A percentile compares a stretch with the other conserved stretches of the same genome.
These are phyloP conservation scores for Oryza australiensis DNA, from an alignment of 176 grass and related monocot genomes.

Conservation along the genomic window DNA sequence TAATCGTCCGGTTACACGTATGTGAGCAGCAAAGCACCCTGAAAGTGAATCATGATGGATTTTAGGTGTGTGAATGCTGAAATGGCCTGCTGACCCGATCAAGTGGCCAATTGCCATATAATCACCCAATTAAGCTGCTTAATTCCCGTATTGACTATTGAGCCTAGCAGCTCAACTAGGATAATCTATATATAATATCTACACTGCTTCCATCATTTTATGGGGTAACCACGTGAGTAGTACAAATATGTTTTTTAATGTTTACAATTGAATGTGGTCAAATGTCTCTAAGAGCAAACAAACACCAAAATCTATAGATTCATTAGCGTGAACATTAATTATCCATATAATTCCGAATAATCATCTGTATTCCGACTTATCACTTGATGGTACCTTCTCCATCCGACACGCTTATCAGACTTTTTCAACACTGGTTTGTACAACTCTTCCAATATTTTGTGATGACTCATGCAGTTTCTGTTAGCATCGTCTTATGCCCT, in stretches of 20 bases:
- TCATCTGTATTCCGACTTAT: too few species aligned
- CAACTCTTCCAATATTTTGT: constrained; percentile 5
- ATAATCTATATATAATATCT: neutral
- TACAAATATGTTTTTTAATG: neutral
- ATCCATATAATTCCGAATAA: too few species aligned
- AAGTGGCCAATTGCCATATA: neutral
- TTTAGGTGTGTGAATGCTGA: neutral
- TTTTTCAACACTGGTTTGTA: neutral
- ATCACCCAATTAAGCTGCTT: neutral
- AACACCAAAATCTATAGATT: too few species aligned
- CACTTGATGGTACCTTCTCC: too few species aligned
- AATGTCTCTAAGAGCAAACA: neutral
- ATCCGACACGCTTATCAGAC: too few species aligned
- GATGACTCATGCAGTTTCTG: neutral
- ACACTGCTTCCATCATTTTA: neutral
- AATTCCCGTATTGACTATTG: neutral
- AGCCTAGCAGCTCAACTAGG: neutral
- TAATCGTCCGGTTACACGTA: neutral
- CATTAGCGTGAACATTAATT: too few species aligned
- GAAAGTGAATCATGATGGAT: neutral
- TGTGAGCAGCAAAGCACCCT: neutral
- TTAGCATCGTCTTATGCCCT: neutral
- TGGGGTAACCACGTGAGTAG: neutral
- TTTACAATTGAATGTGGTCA: neutral
- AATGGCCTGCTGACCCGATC: neutral